Evolutionary conservation across 352 stramenopile genomes (phyloP).

Genomic region (Discostella stelligera): DNA sequence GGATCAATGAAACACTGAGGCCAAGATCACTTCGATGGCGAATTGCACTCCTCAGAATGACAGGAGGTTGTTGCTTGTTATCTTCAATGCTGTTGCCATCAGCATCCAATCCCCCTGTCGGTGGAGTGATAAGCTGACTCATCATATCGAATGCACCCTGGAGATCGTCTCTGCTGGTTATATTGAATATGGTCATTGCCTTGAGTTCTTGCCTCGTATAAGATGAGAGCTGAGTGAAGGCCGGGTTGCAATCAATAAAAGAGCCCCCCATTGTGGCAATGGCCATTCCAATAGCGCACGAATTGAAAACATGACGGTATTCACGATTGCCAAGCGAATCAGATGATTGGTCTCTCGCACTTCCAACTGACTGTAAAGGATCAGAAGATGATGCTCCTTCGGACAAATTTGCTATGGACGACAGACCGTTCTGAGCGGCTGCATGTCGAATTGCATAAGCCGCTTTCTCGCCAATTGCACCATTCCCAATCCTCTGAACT

Average conservation of each 20-base stretch:
- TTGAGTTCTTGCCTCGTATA: conserved; percentile 78
- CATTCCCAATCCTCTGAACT: conserved; percentile 77
- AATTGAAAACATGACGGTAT: conserved; percentile 79
- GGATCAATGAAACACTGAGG: conserved; percentile 70
- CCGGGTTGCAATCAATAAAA: conserved; percentile 83
- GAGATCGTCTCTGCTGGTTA: conserved; percentile 74
- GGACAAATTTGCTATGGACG: conserved; percentile 70
- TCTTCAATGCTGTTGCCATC: conserved; percentile 35
- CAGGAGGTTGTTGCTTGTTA: conserved; percentile 10
- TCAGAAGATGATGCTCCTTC: conserved; percentile 50
- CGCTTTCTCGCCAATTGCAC: conserved; percentile 68
- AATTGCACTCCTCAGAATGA: conserved; percentile 52
- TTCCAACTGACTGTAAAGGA: conserved; percentile 3
- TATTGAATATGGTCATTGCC: conserved; percentile 82
- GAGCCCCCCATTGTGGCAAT: conserved; percentile 81
- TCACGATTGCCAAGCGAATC: conserved; percentile 51
- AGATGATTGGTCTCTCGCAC: conserved; percentile 8
- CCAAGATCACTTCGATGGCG: conserved; percentile 71
- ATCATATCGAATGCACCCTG: conserved; percentile 81
- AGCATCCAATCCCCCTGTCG: conserved; percentile 35
- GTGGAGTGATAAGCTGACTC: conserved; percentile 76
- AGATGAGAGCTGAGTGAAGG: conserved; percentile 72
- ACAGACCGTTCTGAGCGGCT: conserved; percentile 80
- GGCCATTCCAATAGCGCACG: conserved; percentile 77
- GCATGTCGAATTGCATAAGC: conserved; percentile 70